Conservation (phyloP, 805 yeast species). For the Wickerhamomyces tratensis region DNA sequence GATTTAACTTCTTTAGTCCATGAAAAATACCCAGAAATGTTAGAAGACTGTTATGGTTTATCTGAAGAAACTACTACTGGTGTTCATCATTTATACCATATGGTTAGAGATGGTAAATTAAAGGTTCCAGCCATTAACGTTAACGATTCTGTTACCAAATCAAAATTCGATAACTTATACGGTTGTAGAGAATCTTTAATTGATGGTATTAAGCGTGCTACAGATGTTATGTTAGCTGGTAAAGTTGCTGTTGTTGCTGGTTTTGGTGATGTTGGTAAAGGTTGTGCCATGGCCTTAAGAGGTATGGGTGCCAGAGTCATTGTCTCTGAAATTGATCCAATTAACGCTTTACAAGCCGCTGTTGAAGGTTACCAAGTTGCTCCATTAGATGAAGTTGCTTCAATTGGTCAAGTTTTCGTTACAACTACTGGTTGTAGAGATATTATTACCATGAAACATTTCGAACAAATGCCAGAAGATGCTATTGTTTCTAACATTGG, state of each 20-base stretch:
- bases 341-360: conserved; percentile 98
- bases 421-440: conserved; percentile 99
- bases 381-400: conserved; percentile 90
- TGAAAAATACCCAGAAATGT: conserved; percentile 96
- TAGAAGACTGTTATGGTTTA: conserved; percentile 88
- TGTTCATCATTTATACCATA: conserved; percentile 97
- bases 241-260: conserved; percentile 99
- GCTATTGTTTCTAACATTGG: conserved; percentile 99
- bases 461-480: conserved; percentile 92
- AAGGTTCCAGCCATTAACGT: conserved; percentile 99
- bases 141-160: conserved; percentile 97
- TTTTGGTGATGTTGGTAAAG: conserved; percentile 99
- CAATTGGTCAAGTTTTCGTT: conserved; percentile 92
- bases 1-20: conserved; percentile 95
- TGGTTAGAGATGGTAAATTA: conserved; percentile 78
- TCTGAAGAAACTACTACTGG: conserved; percentile 99
- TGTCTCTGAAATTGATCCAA: conserved; percentile 96
- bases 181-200: conserved; percentile 98
- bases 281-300: conserved; percentile 98
- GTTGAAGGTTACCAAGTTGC: conserved; percentile 97
- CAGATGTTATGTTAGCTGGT: conserved; percentile 99
- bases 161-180: conserved; percentile 98
- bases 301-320: conserved; percentile 99
- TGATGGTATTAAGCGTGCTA: conserved; percentile 99
- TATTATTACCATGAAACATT: conserved; percentile 85